Evolutionary conservation across 1,139 yeast genomes (phyloP).

Genomic region (Nakaseomyces delphensis): DNA sequence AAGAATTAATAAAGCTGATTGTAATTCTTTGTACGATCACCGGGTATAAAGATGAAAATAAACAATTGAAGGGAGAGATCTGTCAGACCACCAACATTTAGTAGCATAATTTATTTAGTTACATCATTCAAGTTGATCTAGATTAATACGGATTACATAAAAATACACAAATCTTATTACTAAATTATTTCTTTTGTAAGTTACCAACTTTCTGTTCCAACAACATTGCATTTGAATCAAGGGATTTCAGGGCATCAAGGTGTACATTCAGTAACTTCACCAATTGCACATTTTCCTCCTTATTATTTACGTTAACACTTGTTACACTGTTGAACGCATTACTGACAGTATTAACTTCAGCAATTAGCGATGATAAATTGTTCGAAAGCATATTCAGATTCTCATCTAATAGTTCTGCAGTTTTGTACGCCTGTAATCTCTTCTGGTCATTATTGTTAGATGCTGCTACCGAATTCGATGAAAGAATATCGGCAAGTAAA

Average conservation of each 20-base stretch:
- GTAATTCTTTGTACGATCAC: slow-evolving; percentile 52
- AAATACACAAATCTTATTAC: neutral
- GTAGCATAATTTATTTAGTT: neutral
- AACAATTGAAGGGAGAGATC: neutral
- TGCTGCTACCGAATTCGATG: slow-evolving; percentile 30
- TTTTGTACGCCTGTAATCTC: slow-evolving; percentile 79
- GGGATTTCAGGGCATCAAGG: slow-evolving; percentile 79
- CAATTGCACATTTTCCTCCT: slow-evolving; percentile 42
- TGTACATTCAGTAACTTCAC: slow-evolving; percentile 81
- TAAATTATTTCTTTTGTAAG: slow-evolving; percentile 9
- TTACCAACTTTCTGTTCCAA: slow-evolving; percentile 54
- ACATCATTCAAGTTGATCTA: neutral
- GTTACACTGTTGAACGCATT: slow-evolving; percentile 66
- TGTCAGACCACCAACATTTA: neutral
- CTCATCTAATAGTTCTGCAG: slow-evolving; percentile 80
- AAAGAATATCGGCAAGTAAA: slow-evolving; percentile 36
- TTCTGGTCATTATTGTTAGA: slow-evolving; percentile 53
- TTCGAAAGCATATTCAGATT: slow-evolving; percentile 69
- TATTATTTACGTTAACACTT: slow-evolving; percentile 34
- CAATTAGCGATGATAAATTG: slow-evolving; percentile 65
- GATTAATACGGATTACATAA: neutral
- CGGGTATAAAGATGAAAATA: slow-evolving; percentile 30
- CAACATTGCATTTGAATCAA: slow-evolving; percentile 62
- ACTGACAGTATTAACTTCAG: slow-evolving; percentile 81
- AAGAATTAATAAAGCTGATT: slow-evolving; percentile 47